A percentile compares a stretch with the other conserved stretches of the same genome.
Evolutionary conservation across 192 early-diverging fungal genomes (phyloP).

Genomic region (Jimgerdemannia flammicorona): DNA sequence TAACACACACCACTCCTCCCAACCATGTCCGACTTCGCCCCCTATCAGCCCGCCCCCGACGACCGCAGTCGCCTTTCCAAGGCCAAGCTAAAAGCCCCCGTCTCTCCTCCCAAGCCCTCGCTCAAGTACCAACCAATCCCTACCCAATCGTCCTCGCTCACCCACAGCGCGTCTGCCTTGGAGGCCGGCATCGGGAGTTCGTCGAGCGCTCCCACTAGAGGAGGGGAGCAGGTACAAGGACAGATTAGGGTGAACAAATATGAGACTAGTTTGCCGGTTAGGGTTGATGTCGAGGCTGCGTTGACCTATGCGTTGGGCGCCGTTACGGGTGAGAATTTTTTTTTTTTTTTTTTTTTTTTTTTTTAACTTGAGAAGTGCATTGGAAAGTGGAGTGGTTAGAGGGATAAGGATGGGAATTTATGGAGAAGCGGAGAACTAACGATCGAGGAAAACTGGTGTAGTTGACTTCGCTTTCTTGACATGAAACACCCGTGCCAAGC

Average conservation of each 20-base stretch:
- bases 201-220: conserved; percentile 12
- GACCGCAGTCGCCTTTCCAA: conserved; percentile 9
- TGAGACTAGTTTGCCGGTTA: conserved; percentile 64
- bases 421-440: conserved; percentile 8
- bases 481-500: too few relatives aligned
- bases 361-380: too few relatives aligned
- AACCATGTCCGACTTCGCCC: conserved; percentile 25
- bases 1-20: too few relatives aligned
- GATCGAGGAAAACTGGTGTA: conserved; percentile 12
- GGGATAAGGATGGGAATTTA: background rate
- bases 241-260: conserved; percentile 71
- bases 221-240: background rate
- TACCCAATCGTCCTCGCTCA: conserved; percentile 15
- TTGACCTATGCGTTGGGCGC: conserved; percentile 61
- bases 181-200: conserved; percentile 18
- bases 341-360: too few relatives aligned
- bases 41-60: conserved; percentile 44
- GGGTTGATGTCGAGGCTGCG: conserved; percentile 74
- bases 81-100: background rate
- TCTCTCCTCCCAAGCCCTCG: background rate
- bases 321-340: conserved; percentile 33
- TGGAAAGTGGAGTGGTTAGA: too few relatives aligned
- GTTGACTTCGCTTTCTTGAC: background rate
- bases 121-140: background rate
- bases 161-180: conserved; percentile 22